Evolutionary conservation across 148 eudicot genomes (phyloP), one percentile per base, ranked within the genome.

Genomic region (Beta vulgaris): DNA sequence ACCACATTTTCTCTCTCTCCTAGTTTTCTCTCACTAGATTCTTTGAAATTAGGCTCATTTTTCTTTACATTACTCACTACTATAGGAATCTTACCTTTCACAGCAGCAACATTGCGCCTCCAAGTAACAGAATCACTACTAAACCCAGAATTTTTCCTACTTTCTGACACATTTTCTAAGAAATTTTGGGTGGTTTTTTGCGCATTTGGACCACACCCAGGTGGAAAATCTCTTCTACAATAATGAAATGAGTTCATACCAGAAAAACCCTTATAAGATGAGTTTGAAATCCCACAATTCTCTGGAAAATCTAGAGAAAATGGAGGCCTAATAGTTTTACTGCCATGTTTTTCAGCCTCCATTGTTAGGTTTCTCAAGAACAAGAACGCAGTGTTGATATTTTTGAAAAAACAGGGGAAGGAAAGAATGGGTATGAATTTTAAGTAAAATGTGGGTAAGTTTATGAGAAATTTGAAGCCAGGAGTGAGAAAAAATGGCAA

Each of bases 161-260:
- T 28, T 2, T 23, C 40, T 28, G 19, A 9, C 18, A 13, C n/a
- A 2, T 44, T 61, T 29, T 42, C 19, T 0, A 39, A n/a, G 70
- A 1, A 12, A 7, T 31, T 25, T 31, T 25, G 54, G 11, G 46
- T 42, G 18, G 3, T 55, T 54, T 40, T 59, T 0, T 43, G 18
- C 9, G 78, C 40, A 35, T 73, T 68, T 15, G 77, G 32, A 7
- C 82, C 75, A 70, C 70, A 80, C 46, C 65, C 49, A 39, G 70
- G 26, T 53, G 82, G 82, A 14, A 58, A 79, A 7, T 58, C 78
- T 25, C 82, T 44, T 6, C 35, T 36, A 15, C 2, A 73, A 21
- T 9, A 11, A 18, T 32, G 36, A 15, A 72, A 26, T n/a, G 13
- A 3, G 14, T 53, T 64, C 7, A 69, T 0, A 0, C 36, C 10